Conservation (phyloP, 805 yeast species). For the Pichia sporocuriosa region DNA sequence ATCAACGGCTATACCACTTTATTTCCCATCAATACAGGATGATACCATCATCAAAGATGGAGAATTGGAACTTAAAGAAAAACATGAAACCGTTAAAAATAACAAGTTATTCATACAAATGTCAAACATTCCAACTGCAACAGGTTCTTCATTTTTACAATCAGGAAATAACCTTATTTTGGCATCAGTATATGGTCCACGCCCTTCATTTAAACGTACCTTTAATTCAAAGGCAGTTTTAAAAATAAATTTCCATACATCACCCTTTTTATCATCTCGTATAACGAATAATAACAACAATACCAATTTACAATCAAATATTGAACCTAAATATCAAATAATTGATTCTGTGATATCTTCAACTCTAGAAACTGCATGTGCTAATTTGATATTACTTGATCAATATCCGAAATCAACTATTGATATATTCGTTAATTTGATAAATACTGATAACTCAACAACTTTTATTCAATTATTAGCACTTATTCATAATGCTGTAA, state of each 20-base stretch:
- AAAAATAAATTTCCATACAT: conserved; percentile 18
- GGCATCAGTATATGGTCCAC: conserved; percentile 80
- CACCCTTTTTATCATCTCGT: conserved; percentile 9
- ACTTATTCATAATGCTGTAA: conserved; percentile 50
- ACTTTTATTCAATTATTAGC: conserved; percentile 34
- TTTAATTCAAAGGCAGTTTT: conserved; percentile 29
- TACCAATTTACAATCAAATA: conserved; percentile 25
- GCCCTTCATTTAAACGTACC: conserved; percentile 45
- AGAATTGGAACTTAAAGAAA: too few relatives aligned
- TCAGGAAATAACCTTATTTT: conserved; percentile 53
- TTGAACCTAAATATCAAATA: conserved; percentile 30
- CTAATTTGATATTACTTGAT: conserved; percentile 43
- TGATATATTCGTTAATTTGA: conserved; percentile 64
- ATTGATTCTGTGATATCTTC: conserved; percentile 22
- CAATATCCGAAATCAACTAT: conserved; percentile 89
- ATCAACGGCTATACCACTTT: conserved; percentile 48
- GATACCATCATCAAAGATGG: not conserved
- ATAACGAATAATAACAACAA: conserved; percentile 6
- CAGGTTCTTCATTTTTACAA: conserved; percentile 79
- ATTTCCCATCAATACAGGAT: conserved; percentile 25
- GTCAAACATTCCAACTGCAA: conserved; percentile 54
- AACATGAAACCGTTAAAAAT: too few relatives aligned
- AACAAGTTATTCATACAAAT: conserved; percentile 42
- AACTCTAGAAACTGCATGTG: conserved; percentile 36
- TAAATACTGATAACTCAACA: conserved; percentile 37